phyloP scores from a whole-genome alignment of 441 rosid genomes.

The Viola pubescens region DNA sequence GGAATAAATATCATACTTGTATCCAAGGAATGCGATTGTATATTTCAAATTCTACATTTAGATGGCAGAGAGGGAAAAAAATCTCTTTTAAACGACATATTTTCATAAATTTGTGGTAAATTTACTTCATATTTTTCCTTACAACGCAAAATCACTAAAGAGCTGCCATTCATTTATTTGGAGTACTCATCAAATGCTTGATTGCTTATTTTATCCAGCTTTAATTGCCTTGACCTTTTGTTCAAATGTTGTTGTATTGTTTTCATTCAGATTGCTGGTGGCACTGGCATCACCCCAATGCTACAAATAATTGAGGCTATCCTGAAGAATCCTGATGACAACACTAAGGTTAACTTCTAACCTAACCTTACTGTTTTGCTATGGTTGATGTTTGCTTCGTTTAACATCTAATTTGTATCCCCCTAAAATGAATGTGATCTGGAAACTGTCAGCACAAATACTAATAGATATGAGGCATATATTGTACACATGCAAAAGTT shows the following conservation, averaged over 20 bases:
- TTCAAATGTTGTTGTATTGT: conserved; percentile 10
- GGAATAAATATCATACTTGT: too few species aligned
- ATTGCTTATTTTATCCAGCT: background rate
- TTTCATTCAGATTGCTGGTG: conserved; percentile 77
- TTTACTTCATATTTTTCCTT: conserved; percentile 5
- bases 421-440: background rate
- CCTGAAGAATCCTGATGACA: conserved; percentile 81
- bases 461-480: background rate
- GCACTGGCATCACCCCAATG: conserved; percentile 97
- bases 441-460: background rate
- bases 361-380: conserved; percentile 8
- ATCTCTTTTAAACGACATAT: background rate
- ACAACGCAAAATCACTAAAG: background rate
- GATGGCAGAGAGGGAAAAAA: too few species aligned
- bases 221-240: background rate
- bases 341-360: conserved; percentile 56
- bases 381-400: background rate
- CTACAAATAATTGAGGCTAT: conserved; percentile 91
- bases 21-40: too few species aligned
- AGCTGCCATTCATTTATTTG: conserved; percentile 6
- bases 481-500: background rate
- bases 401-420: conserved; percentile 6
- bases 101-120: background rate
- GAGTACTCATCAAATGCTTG: background rate
- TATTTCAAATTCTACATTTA: too few species aligned